Evolutionary conservation across 2,329 filamentous ascomycete species (phyloP).

Genomic region (Exophiala aquamarina): DNA sequence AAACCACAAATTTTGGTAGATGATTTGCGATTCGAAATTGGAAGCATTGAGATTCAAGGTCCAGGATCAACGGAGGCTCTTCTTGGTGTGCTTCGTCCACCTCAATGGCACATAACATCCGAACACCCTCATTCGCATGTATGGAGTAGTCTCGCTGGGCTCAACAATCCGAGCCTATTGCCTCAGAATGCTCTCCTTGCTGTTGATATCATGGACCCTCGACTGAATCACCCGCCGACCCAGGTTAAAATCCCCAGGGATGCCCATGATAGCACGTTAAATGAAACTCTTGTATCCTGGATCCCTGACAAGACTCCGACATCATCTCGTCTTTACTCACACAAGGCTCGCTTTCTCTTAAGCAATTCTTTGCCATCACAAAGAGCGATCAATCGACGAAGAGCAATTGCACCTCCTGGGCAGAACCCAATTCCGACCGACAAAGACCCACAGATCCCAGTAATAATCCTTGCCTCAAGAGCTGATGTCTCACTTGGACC

Average conservation of each 20-base stretch:
- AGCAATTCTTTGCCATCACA: constrained; percentile 69
- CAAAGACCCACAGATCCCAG: constrained; percentile 74
- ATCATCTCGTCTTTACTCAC: constrained; percentile 64
- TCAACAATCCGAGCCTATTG: constrained; percentile 69
- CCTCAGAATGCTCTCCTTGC: constrained; percentile 69
- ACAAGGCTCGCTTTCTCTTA: constrained; percentile 64
- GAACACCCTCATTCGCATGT: constrained; percentile 28
- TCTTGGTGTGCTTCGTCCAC: constrained; percentile 63
- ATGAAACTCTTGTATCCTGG: constrained; percentile 67
- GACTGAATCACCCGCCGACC: constrained; percentile 73
- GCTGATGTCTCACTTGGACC: constrained; percentile 42
- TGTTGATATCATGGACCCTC: constrained; percentile 76
- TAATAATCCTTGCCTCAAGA: constrained; percentile 59
- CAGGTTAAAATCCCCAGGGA: constrained; percentile 43
- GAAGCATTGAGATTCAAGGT: constrained; percentile 68
- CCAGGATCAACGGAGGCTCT: constrained; percentile 80
- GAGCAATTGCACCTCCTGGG: constrained; percentile 63
- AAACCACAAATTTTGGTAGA: constrained; percentile 63
- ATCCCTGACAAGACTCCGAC: constrained; percentile 56
- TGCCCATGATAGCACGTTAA: constrained; percentile 41
- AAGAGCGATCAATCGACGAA: constrained; percentile 77
- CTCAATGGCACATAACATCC: constrained; percentile 35
- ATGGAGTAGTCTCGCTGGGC: constrained; percentile 44
- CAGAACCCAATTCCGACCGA: constrained; percentile 56
- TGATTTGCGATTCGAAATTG: constrained; percentile 70